Evolutionary conservation across 2,329 filamentous ascomycete genomes (phyloP).

Genomic region (Talaromyces piceae): DNA sequence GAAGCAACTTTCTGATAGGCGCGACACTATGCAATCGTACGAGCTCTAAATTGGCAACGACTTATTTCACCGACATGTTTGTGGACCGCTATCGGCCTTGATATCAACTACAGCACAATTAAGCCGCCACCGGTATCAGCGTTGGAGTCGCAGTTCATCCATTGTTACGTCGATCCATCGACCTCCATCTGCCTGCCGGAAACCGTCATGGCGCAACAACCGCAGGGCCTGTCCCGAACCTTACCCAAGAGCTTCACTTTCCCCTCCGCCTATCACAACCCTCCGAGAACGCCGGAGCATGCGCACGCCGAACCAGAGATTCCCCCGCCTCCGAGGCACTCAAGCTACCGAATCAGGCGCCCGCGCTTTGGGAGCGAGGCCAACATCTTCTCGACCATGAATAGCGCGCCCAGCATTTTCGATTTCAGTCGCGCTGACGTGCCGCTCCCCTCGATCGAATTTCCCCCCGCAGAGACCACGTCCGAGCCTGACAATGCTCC

Average conservation of each 20-base stretch:
- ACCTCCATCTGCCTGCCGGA: background rate
- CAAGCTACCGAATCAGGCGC: conserved; percentile 34
- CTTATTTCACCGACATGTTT: background rate
- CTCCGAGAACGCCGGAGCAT: conserved; percentile 39
- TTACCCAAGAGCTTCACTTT: conserved; percentile 43
- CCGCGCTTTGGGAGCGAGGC: conserved; percentile 32
- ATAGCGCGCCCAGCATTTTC: conserved; percentile 28
- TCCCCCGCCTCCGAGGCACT: conserved; percentile 39
- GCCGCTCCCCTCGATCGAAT: conserved; percentile 38
- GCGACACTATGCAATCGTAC: background rate
- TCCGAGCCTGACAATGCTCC: conserved; percentile 20
- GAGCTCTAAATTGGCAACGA: background rate
- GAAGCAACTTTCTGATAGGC: background rate
- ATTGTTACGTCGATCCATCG: background rate
- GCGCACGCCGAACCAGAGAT: conserved; percentile 30
- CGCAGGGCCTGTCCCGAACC: conserved; percentile 36
- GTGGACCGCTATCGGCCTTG: background rate
- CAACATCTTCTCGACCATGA: conserved; percentile 27
- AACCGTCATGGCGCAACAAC: conserved; percentile 34
- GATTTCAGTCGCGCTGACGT: conserved; percentile 29
- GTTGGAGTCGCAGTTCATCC: background rate
- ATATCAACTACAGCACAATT: background rate
- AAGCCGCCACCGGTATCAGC: background rate
- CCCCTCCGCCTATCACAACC: conserved; percentile 24
- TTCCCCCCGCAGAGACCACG: conserved; percentile 22